A percentile compares a stretch with the other conserved stretches of the same genome.
phyloP scores from a whole-genome alignment of 352 stramenopile species.

The Globisporangium apiculatum region DNA sequence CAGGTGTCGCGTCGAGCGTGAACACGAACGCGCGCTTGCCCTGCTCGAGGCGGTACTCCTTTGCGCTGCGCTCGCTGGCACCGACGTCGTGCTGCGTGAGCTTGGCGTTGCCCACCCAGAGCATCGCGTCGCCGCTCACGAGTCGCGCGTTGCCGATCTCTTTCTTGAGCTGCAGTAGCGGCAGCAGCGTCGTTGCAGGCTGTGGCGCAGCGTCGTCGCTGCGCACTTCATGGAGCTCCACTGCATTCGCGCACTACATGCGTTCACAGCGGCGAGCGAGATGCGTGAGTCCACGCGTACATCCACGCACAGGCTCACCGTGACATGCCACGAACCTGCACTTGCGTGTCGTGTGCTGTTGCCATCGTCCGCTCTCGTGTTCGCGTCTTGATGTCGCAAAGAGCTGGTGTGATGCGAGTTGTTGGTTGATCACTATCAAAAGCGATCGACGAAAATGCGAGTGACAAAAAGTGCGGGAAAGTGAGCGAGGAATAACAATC shows the following conservation, averaged over 20 bases:
- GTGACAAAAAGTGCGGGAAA: too few species aligned
- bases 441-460: too few species aligned
- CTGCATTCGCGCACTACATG: constrained; percentile 41
- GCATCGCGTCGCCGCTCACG: constrained; percentile 57
- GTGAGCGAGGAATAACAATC: too few species aligned
- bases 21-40: constrained; percentile 67
- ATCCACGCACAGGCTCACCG: background rate
- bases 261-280: background rate
- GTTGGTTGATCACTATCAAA: too few species aligned
- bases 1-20: constrained; percentile 26
- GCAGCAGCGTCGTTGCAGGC: constrained; percentile 26
- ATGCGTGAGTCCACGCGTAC: background rate
- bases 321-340: background rate
- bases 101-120: constrained; percentile 56
- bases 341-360: background rate
- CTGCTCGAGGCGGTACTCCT: constrained; percentile 47
- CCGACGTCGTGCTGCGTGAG: constrained; percentile 41
- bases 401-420: too few species aligned
- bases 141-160: constrained; percentile 76
- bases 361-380: background rate
- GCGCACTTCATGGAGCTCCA: constrained; percentile 45
- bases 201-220: constrained; percentile 31
- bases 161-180: constrained; percentile 55
- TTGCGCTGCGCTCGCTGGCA: constrained; percentile 9
- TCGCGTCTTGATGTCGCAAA: background rate